Conservation (phyloP, 106 monocot species). For the Allium cepa region DNA sequence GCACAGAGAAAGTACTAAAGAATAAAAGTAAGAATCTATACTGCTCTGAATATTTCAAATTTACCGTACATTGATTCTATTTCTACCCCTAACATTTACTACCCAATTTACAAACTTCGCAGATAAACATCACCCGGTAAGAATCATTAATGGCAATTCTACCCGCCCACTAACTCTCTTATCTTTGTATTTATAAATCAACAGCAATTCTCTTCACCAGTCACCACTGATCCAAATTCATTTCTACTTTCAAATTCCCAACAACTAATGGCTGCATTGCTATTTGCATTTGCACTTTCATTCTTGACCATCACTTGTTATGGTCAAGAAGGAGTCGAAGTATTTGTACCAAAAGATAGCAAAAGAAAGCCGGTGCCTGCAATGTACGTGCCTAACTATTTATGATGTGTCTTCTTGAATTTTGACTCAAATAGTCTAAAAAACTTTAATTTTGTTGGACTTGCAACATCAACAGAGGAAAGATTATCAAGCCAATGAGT, state of each 20-base stretch:
- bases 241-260: no score
- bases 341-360: background rate
- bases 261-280: no score
- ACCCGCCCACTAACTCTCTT: background rate
- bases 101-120: background rate
- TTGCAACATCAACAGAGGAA: no score
- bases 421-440: no score
- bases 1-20: no score
- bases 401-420: no score
- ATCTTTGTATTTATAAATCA: background rate
- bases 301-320: background rate
- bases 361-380: slow-evolving; percentile 60
- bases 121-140: background rate
- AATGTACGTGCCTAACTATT: slow-evolving; percentile 40
- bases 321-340: slow-evolving; percentile 7
- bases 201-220: background rate
- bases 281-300: background rate
- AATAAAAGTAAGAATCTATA: no score
- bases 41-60: no score
- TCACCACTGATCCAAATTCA: background rate
- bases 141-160: slow-evolving; percentile 6
- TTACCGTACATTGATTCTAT: no score
- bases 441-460: no score
- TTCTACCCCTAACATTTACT: background rate
- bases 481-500: no score